Percentiles rank a stretch among this genome's conserved stretches.
Evolutionary conservation across 1,284 basidiomycete genomes (phyloP).

Genomic region (Irpex rosettiformis): DNA sequence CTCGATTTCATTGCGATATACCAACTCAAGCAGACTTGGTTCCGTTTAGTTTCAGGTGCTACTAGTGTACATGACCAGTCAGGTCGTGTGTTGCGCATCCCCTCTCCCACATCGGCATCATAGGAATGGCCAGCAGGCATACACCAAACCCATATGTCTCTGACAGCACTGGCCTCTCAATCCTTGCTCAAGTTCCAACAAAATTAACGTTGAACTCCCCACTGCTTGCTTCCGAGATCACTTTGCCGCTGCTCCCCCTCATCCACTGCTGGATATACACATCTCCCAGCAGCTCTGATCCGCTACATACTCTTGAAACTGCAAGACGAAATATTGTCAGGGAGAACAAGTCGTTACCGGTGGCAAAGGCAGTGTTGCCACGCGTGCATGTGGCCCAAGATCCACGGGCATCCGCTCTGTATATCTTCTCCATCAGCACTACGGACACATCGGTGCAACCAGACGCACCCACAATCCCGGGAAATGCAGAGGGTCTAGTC

Average conservation of each 20-base stretch:
- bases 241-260: conserved; percentile 32
- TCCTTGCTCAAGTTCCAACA: conserved; percentile 30
- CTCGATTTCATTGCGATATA: not conserved
- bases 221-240: conserved; percentile 36
- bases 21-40: not conserved
- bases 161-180: conserved; percentile 31
- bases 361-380: conserved; percentile 49
- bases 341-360: conserved; percentile 31
- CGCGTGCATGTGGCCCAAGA: conserved; percentile 42
- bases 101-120: not conserved
- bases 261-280: conserved; percentile 46
- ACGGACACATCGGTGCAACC: conserved; percentile 28
- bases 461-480: conserved; percentile 28
- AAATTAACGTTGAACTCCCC: conserved; percentile 30
- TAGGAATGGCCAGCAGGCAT: not conserved
- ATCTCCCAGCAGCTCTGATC: conserved; percentile 27
- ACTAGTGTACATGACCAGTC: conserved; percentile 1
- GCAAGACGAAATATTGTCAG: conserved; percentile 48
- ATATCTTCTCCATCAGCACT: conserved; percentile 53
- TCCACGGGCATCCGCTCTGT: conserved; percentile 34
- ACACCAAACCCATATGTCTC: conserved; percentile 14
- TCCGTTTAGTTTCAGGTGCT: not conserved
- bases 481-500: conserved; percentile 44
- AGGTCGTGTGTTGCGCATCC: not conserved
- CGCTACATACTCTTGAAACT: conserved; percentile 46